phyloP scores from a whole-genome alignment of 805 yeast species.

The Peterozyma toletana region DNA sequence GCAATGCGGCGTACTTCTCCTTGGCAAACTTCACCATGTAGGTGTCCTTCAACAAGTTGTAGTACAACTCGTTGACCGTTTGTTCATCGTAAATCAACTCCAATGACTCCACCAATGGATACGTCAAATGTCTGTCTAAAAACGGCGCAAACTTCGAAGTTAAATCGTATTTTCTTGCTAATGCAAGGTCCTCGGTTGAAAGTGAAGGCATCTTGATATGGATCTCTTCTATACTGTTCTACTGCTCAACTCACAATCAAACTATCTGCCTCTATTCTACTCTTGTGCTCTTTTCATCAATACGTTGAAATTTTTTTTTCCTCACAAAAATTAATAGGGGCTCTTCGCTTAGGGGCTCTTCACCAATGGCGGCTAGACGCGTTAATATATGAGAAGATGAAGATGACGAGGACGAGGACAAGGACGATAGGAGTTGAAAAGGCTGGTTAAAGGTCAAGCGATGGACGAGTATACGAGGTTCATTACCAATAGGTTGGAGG shows the following conservation, averaged over 20 bases:
- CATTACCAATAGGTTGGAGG: constrained; percentile 1
- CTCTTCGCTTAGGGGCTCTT: constrained; percentile 1
- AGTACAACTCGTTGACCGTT: constrained; percentile 38
- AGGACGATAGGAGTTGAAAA: not conserved
- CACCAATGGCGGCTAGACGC: not conserved
- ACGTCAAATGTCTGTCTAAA: constrained; percentile 54
- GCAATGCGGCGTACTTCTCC: constrained; percentile 33
- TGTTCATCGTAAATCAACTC: constrained; percentile 36
- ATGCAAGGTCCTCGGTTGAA: constrained; percentile 26
- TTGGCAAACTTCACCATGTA: constrained; percentile 45
- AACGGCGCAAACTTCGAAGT: constrained; percentile 48
- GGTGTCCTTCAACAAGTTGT: constrained; percentile 48
- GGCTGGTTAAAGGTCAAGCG: not conserved
- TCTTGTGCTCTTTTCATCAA: too few relatives aligned
- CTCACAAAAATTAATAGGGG: not conserved
- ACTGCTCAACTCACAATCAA: too few relatives aligned
- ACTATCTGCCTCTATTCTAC: too few relatives aligned
- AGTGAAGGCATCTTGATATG: constrained; percentile 7
- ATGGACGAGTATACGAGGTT: constrained; percentile 2
- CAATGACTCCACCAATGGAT: constrained; percentile 42
- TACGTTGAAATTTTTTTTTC: too few relatives aligned
- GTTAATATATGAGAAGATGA: too few relatives aligned
- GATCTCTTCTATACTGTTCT: too few relatives aligned
- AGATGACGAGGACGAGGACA: not conserved
- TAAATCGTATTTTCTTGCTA: constrained; percentile 45